phyloP scores from a whole-genome alignment of 2,329 filamentous ascomycete species.

The Arthrocladium fulminans region DNA sequence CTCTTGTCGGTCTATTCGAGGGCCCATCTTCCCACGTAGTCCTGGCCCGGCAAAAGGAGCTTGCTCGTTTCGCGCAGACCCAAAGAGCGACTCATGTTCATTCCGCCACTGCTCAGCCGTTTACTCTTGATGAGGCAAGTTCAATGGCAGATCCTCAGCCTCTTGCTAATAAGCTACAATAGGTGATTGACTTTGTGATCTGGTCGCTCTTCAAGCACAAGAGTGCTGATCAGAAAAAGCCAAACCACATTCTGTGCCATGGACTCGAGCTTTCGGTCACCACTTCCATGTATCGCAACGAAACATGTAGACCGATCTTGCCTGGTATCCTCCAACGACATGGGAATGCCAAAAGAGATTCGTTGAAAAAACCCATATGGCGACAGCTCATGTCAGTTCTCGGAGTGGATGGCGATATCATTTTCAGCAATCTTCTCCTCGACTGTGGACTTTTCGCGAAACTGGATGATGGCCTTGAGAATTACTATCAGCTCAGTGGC shows the following conservation, averaged over 20 bases:
- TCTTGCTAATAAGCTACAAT: slow-evolving; percentile 10
- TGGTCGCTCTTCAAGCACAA: slow-evolving; percentile 64
- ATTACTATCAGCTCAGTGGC: slow-evolving; percentile 72
- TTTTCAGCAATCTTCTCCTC: slow-evolving; percentile 69
- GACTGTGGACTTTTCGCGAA: slow-evolving; percentile 67
- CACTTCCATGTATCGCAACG: slow-evolving; percentile 25
- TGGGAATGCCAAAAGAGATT: slow-evolving; percentile 60
- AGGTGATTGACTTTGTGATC: slow-evolving; percentile 71
- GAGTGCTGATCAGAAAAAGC: slow-evolving; percentile 40
- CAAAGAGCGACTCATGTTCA: slow-evolving; percentile 35
- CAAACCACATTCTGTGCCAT: slow-evolving; percentile 72
- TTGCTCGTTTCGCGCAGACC: slow-evolving; percentile 55
- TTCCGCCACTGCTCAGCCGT: slow-evolving; percentile 34
- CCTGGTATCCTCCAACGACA: slow-evolving; percentile 57
- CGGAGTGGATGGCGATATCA: slow-evolving; percentile 63
- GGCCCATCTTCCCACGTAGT: slow-evolving; percentile 26
- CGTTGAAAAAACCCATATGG: slow-evolving; percentile 66
- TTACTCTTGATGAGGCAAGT: slow-evolving; percentile 56
- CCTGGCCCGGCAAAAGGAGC: slow-evolving; percentile 44
- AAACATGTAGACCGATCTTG: slow-evolving; percentile 41
- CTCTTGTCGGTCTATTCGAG: slow-evolving; percentile 52
- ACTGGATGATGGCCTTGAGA: slow-evolving; percentile 51
- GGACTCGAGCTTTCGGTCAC: slow-evolving; percentile 46
- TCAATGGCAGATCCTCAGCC: slow-evolving; percentile 5
- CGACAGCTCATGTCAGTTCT: slow-evolving; percentile 63